Conservation (phyloP, 2,329 filamentous ascomycete species). For the Juglanconis sp. region DNA sequence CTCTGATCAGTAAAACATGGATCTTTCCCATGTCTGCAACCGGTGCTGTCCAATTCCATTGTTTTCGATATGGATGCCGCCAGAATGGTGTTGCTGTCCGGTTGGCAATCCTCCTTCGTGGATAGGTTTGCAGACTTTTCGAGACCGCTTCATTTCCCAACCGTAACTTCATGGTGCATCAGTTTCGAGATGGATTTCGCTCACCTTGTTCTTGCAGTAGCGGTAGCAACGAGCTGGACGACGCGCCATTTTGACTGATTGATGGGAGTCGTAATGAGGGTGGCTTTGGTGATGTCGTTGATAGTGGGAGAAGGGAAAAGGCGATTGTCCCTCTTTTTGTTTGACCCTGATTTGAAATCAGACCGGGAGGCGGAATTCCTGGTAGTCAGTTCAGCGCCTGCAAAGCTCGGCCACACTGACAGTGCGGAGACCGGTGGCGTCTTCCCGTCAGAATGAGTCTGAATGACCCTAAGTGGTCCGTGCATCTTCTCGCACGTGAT, state of each 20-base stretch:
- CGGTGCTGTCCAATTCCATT: background rate
- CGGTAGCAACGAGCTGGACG: conserved; percentile 99
- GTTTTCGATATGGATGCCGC: background rate
- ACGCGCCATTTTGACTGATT: conserved; percentile 92
- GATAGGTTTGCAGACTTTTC: background rate
- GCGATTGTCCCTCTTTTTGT: conserved; percentile 17
- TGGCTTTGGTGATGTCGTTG: conserved; percentile 38
- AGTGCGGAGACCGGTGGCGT: background rate
- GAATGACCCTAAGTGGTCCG: background rate
- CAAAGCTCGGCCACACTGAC: background rate
- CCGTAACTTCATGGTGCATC: background rate
- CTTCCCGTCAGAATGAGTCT: background rate
- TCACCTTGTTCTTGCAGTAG: conserved; percentile 99
- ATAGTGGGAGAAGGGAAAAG: conserved; percentile 25
- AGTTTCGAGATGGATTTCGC: conserved; percentile 31
- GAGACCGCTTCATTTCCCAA: background rate
- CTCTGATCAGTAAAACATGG: background rate
- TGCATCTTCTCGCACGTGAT: conserved; percentile 15
- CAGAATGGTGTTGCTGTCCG: background rate
- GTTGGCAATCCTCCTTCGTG: background rate
- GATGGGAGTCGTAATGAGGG: conserved; percentile 38
- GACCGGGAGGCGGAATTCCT: conserved; percentile 12
- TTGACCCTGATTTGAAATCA: conserved; percentile 54
- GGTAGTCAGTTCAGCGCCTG: background rate
- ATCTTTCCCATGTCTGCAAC: conserved; percentile 4